Evolutionary conservation across 1,139 yeast genomes (phyloP), one percentile per base, ranked within the genome.

Genomic region (Debaryomyces sp.): DNA sequence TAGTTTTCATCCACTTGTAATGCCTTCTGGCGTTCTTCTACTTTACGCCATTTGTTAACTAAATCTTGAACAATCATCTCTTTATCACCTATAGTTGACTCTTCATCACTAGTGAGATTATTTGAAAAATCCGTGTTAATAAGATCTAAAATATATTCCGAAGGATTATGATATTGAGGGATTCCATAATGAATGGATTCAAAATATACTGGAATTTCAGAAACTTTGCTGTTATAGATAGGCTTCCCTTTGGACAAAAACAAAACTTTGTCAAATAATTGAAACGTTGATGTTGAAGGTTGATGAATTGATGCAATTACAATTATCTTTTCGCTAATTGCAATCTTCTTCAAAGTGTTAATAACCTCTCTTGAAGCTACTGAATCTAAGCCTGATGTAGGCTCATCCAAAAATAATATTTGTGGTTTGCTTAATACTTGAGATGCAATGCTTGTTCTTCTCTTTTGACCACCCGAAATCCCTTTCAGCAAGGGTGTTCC

Each of bases 311-410:
- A 66, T 26, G 67, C 61, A 44, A 70, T 58, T n/a, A 72, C 69
- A 34, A 65, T 57, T 53, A 68, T 66, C 41, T 63, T 62, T 41
- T 62, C 66, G 10, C 51, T 49, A 34, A 47, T 49, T 5, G 71
- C 70, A 27, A 66, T 50, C 30, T 54, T 54, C 41, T 62, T 61
- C 39, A 67, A 54, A 39, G 58, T 56, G 12, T 56, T 51, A 21
- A 67, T 60, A 13, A 67, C 64, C 43, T 64, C 64, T 47, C 61
- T 54, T 5, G 73, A 63, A 30, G 67, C 59, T 13, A 56, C 63
- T 55, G 94, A 82, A 63, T 90, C 96, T 23, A 90, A 72, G 0
- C 97, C 96, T 1, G 96, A 87, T 0, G 96, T 89, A 1, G 96
- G 96, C 57, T 89, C 96, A 66, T 89, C 96, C 37, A 89, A 68